phyloP scores from a whole-genome alignment of 257 asterid species.

The Orobanche coerulescens region DNA sequence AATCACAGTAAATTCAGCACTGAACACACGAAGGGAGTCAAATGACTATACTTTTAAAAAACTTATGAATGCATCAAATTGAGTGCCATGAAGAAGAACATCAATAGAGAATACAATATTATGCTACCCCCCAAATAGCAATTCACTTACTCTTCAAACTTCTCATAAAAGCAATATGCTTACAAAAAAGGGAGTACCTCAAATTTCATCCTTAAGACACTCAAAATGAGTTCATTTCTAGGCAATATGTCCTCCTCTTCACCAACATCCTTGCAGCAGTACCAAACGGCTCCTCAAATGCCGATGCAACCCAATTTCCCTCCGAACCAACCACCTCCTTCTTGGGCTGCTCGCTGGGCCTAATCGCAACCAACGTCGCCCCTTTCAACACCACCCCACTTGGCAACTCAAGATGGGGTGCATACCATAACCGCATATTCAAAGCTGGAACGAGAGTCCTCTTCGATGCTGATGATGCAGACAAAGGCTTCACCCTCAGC shows the following conservation, averaged over 20 bases:
- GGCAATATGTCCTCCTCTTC: constrained; percentile 69
- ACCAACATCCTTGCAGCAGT: constrained; percentile 68
- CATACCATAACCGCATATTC: constrained; percentile 65
- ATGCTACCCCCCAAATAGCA: background rate
- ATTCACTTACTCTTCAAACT: background rate
- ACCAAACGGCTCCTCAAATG: constrained; percentile 65
- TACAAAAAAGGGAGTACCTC: constrained; percentile 27
- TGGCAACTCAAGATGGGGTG: constrained; percentile 53
- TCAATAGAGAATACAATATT: background rate
- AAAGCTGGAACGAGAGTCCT: constrained; percentile 61
- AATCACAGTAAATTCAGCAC: background rate
- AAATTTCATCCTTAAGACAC: constrained; percentile 4
- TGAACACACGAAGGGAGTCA: background rate
- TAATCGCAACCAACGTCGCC: constrained; percentile 66
- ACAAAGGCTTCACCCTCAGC: constrained; percentile 63
- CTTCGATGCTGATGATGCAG: constrained; percentile 63
- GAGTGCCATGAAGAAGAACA: background rate
- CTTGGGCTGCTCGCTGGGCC: constrained; percentile 63
- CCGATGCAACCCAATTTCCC: constrained; percentile 49
- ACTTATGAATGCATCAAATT: constrained; percentile 16
- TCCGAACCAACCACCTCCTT: constrained; percentile 45
- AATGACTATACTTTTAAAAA: background rate
- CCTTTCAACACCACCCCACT: constrained; percentile 58
- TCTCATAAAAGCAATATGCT: background rate
- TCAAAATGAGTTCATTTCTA: constrained; percentile 73